A percentile compares a stretch with the other conserved stretches of the same genome.
Conservation (phyloP, 2,329 filamentous ascomycete species). For the Hypoxylon sp. region DNA sequence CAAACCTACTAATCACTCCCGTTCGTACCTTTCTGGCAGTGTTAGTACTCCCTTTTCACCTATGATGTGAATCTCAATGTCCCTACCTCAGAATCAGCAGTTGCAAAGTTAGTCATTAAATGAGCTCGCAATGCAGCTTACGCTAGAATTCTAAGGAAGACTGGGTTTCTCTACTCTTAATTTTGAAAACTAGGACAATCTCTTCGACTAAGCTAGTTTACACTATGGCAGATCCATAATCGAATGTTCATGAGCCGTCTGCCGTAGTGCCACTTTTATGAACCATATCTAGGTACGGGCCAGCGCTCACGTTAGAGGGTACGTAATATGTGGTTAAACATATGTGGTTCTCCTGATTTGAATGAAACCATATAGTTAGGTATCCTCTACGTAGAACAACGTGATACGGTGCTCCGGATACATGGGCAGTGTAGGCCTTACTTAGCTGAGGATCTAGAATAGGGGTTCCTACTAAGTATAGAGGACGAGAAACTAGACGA, state of each 20-base stretch:
- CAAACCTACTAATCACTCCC: neutral
- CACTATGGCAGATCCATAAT: conserved; percentile 2
- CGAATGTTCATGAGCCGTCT: conserved; percentile 14
- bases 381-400: neutral
- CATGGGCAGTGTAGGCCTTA: neutral
- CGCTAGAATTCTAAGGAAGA: neutral
- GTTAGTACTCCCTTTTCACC: neutral
- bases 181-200: neutral
- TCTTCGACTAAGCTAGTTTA: neutral
- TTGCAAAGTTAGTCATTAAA: neutral
- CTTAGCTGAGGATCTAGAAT: neutral
- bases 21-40: neutral
- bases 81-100: neutral
- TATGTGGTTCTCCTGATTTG: neutral
- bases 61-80: neutral
- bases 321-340: neutral
- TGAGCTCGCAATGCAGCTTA: neutral
- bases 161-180: neutral
- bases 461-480: neutral
- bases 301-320: neutral
- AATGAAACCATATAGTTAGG: neutral
- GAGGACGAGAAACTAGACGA: neutral
- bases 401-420: neutral
- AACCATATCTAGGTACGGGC: neutral
- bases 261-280: neutral